Conservation (phyloP, 2,329 filamentous ascomycete genomes). For the Endothia cerciana region DNA sequence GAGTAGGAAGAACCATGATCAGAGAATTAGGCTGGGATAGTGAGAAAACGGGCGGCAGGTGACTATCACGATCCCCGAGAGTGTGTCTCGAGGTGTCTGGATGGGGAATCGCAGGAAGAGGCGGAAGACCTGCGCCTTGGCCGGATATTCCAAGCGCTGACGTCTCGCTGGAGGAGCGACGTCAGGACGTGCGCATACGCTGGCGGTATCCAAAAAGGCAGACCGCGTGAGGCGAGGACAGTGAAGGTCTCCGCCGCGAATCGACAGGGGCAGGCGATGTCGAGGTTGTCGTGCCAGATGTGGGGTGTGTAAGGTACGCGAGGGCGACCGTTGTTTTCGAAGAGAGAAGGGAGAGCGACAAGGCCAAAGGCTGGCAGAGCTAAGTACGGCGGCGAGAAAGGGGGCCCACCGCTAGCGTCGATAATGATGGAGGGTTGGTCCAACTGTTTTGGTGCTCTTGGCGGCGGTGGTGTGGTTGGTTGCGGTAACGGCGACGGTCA, state of each 20-base stretch:
- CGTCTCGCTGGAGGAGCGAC: background rate
- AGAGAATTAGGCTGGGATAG: background rate
- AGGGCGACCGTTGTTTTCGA: background rate
- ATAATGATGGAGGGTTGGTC: background rate
- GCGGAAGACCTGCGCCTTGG: background rate
- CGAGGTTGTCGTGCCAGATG: background rate
- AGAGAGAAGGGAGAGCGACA: background rate
- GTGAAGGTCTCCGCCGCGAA: background rate
- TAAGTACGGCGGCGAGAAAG: background rate
- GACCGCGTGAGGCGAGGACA: background rate
- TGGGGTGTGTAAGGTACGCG: background rate
- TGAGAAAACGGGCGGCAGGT: conserved; percentile 21
- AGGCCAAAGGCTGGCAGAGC: background rate
- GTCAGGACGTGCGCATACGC: conserved; percentile 1
- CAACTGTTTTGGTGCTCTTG: background rate
- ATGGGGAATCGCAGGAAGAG: background rate
- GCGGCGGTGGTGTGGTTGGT: conserved; percentile 2
- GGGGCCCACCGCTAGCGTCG: background rate
- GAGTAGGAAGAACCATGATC: conserved; percentile 18
- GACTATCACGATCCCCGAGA: background rate
- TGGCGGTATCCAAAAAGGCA: background rate
- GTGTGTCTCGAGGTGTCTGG: background rate
- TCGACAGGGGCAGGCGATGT: background rate
- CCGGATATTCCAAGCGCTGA: background rate
- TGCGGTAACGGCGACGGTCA: background rate